Evolutionary conservation across 495 filamentous ascomycete genomes (phyloP).

Genomic region (Neurospora sp.): DNA sequence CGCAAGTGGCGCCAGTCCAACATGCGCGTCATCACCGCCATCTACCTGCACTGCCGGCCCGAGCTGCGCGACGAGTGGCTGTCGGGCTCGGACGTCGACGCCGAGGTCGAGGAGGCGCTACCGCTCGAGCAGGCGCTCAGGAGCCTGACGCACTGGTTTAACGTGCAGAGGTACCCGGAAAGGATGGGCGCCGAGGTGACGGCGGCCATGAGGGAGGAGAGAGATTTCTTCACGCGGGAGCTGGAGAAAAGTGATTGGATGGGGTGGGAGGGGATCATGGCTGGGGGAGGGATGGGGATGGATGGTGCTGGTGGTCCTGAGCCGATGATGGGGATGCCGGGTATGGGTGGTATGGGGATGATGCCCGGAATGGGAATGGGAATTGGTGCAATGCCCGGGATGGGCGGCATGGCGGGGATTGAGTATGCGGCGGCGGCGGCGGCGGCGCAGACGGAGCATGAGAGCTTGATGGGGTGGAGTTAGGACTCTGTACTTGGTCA

Average conservation of each 20-base stretch:
- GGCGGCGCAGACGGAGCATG: background rate
- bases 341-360: background rate
- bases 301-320: background rate
- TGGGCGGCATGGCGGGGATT: background rate
- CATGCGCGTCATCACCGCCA: constrained; percentile 96
- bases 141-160: constrained; percentile 85
- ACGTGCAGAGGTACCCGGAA: constrained; percentile 69
- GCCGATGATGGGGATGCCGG: constrained; percentile 2
- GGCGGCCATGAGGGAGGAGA: constrained; percentile 59
- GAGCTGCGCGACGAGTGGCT: constrained; percentile 95
- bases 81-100: constrained; percentile 79
- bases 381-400: background rate
- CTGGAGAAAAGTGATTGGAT: constrained; percentile 63
- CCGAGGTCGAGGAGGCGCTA: constrained; percentile 82
- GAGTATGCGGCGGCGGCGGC: background rate
- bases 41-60: constrained; percentile 85
- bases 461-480: background rate
- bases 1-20: constrained; percentile 97
- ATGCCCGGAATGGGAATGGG: background rate
- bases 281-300: background rate
- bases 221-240: constrained; percentile 84
- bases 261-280: constrained; percentile 9
- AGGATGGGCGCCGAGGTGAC: constrained; percentile 63
- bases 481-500: background rate
- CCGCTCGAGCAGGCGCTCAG: constrained; percentile 84